Evolutionary conservation across 208 protist species (phyloP).

Genomic region (Phytomonas francai): DNA sequence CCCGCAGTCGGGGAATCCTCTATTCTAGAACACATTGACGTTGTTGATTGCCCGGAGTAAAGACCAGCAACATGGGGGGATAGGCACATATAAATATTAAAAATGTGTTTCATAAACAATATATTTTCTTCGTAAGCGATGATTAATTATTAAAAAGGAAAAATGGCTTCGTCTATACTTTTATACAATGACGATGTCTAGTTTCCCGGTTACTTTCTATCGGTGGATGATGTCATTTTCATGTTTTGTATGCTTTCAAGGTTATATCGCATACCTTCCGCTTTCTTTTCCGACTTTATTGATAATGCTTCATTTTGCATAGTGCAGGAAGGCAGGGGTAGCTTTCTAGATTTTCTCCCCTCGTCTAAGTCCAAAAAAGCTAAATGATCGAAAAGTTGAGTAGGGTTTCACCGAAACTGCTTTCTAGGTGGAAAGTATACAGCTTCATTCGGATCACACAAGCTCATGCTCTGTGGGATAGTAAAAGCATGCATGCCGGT

Average conservation of each 20-base stretch:
- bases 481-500: not conserved
- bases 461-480: not conserved
- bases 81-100: not conserved
- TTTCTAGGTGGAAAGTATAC: not conserved
- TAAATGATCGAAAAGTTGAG: not conserved
- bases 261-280: not conserved
- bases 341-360: not conserved
- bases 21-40: constrained; percentile 32
- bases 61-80: not conserved
- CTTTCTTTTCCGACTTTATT: not conserved
- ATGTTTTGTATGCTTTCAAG: constrained; percentile 3
- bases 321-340: not conserved
- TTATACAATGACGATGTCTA: not conserved
- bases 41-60: constrained; percentile 21
- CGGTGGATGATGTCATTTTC: not conserved
- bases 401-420: not conserved
- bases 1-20: constrained; percentile 29
- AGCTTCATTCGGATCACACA: not conserved
- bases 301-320: not conserved
- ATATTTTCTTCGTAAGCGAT: not conserved
- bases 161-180: not conserved
- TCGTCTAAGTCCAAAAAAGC: not conserved
- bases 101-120: not conserved
- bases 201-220: not conserved
- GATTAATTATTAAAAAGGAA: not conserved